phyloP scores from a whole-genome alignment of 2,329 filamentous ascomycete species.

The Ceratocystiopsis brevicomis region DNA sequence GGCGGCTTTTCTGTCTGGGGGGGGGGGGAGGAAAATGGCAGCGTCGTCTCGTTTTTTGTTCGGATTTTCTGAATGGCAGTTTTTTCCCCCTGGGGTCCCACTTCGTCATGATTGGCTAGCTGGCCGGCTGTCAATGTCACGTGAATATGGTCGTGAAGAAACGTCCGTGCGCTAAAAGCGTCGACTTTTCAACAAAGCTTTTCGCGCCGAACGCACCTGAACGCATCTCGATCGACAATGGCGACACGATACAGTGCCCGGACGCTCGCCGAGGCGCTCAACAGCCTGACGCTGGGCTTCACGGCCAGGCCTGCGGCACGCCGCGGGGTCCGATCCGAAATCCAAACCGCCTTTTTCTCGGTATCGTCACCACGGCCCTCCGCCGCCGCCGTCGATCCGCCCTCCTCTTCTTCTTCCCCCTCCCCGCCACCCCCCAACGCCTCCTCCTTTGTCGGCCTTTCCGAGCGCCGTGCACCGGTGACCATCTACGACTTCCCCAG shows the following conservation, averaged over 20 bases:
- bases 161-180: slow-evolving; percentile 1
- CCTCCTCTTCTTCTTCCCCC: neutral
- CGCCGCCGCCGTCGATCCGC: too few species aligned
- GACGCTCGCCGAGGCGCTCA: slow-evolving; percentile 5
- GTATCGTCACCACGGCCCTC: too few species aligned
- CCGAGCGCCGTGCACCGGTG: slow-evolving; percentile 57
- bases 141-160: neutral
- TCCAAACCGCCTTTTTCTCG: too few species aligned
- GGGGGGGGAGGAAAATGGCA: too few species aligned
- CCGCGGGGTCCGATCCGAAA: too few species aligned
- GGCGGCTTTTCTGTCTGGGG: too few species aligned
- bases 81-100: neutral
- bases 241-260: slow-evolving; percentile 6
- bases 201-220: too few species aligned
- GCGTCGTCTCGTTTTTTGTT: neutral
- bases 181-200: neutral
- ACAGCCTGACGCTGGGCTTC: slow-evolving; percentile 2
- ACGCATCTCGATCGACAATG: slow-evolving; percentile 1
- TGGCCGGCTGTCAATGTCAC: neutral
- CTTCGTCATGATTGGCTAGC: neutral
- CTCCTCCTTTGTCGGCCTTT: neutral
- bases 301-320: too few species aligned
- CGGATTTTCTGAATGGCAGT: neutral
- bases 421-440: neutral
- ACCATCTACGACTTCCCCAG: slow-evolving; percentile 83